phyloP scores from a whole-genome alignment of 768 basidiomycete species.

The Candolleomyces aberdarensis region DNA sequence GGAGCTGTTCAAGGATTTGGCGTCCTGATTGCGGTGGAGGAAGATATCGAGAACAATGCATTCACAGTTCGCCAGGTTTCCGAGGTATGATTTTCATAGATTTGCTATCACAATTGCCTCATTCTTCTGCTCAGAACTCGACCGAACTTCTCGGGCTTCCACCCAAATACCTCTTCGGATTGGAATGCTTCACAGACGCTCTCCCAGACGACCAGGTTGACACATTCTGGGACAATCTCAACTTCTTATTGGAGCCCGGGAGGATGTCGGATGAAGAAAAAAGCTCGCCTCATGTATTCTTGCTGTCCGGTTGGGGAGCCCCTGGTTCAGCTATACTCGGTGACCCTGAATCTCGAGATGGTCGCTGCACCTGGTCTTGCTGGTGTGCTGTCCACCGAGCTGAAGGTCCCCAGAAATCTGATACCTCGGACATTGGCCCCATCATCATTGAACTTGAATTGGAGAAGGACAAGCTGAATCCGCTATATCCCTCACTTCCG shows the following conservation, averaged over 20 bases:
- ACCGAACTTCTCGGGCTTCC: slow-evolving; percentile 72
- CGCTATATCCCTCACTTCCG: slow-evolving; percentile 44
- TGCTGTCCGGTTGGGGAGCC: slow-evolving; percentile 67
- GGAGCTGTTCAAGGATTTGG: slow-evolving; percentile 83
- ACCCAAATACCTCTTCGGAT: slow-evolving; percentile 64
- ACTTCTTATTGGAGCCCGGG: slow-evolving; percentile 56
- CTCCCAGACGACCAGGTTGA: slow-evolving; percentile 65
- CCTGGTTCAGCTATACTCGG: slow-evolving; percentile 45
- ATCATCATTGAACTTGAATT: slow-evolving; percentile 82
- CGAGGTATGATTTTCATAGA: slow-evolving; percentile 45
- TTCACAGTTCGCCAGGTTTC: slow-evolving; percentile 75
- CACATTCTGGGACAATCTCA: slow-evolving; percentile 70
- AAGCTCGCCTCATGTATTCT: slow-evolving; percentile 57
- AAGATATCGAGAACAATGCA: slow-evolving; percentile 41
- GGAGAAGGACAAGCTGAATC: slow-evolving; percentile 67
- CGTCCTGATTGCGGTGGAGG: slow-evolving; percentile 70
- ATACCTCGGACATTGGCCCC: slow-evolving; percentile 21
- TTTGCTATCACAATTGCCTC: background rate
- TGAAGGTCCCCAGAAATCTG: slow-evolving; percentile 8
- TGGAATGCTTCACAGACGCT: slow-evolving; percentile 70
- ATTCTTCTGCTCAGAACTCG: slow-evolving; percentile 49
- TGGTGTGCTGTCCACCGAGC: slow-evolving; percentile 69
- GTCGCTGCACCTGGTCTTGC: slow-evolving; percentile 56
- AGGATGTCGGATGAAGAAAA: slow-evolving; percentile 40
- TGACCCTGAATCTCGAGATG: slow-evolving; percentile 24